A percentile compares a stretch with the other conserved stretches of the same genome.
phyloP scores from a whole-genome alignment of 2,329 filamentous ascomycete species.

The Capronia epimyces region DNA sequence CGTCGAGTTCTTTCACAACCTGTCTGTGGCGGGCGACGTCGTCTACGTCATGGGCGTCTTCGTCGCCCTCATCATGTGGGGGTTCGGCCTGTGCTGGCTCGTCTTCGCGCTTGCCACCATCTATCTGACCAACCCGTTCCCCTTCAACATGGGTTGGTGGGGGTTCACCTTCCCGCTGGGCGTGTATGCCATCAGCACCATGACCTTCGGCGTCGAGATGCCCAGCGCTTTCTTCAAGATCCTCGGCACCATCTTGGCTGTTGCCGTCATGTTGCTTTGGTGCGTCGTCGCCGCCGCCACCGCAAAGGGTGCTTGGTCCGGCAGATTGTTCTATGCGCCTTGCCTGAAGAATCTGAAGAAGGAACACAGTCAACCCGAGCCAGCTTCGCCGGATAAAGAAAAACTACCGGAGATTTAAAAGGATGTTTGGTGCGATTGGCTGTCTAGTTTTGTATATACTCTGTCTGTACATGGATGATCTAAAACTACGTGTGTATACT shows the following conservation, averaged over 20 bases:
- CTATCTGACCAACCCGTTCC: conserved; percentile 39
- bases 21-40: conserved; percentile 31
- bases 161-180: conserved; percentile 57
- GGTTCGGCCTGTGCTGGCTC: conserved; percentile 39
- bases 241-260: conserved; percentile 51
- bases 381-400: conserved; percentile 8
- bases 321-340: conserved; percentile 51
- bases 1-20: conserved; percentile 28
- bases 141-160: conserved; percentile 62
- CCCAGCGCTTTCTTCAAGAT: conserved; percentile 53
- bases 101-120: conserved; percentile 39
- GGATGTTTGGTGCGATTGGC: too few species aligned
- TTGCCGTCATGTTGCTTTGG: conserved; percentile 52
- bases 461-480: too few species aligned
- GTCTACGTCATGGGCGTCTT: conserved; percentile 37
- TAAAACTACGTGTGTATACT: too few species aligned
- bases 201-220: conserved; percentile 46
- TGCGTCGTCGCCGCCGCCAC: conserved; percentile 50
- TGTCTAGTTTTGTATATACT: too few species aligned
- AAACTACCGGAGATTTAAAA: conserved; percentile 4
- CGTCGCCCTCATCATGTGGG: conserved; percentile 37
- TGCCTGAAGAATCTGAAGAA: conserved; percentile 43
- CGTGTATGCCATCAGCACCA: conserved; percentile 48
- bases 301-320: conserved; percentile 43
- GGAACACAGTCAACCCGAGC: not conserved